A percentile compares a stretch with the other conserved stretches of the same genome.
phyloP scores from a whole-genome alignment of 106 monocot genomes.

The Dioscorea dumetorum region DNA sequence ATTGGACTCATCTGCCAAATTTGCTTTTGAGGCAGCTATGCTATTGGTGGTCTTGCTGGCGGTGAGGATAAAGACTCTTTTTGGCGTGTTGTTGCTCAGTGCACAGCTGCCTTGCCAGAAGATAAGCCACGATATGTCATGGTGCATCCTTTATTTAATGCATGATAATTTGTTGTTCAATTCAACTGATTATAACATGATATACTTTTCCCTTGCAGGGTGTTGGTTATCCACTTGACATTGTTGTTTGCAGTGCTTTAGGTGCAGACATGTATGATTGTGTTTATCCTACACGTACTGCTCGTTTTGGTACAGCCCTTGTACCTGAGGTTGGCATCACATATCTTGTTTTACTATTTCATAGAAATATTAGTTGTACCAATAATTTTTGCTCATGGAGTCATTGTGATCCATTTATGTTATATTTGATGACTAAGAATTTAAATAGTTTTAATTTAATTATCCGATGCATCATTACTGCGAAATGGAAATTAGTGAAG shows the following conservation, averaged over 20 bases:
- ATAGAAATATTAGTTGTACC: too few relatives aligned
- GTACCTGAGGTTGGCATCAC: constrained; percentile 68
- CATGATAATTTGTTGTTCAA: too few relatives aligned
- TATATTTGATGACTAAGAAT: too few relatives aligned
- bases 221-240: constrained; percentile 99
- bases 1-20: constrained; percentile 3
- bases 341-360: too few relatives aligned
- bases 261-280: constrained; percentile 99
- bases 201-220: constrained; percentile 45
- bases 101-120: constrained; percentile 87
- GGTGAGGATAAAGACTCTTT: constrained; percentile 99
- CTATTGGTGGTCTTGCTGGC: constrained; percentile 98
- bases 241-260: constrained; percentile 97
- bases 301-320: constrained; percentile 95
- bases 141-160: constrained; percentile 29
- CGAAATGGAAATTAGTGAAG: too few relatives aligned
- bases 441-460: too few relatives aligned
- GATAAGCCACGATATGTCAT: constrained; percentile 98
- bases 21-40: constrained; percentile 63
- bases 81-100: constrained; percentile 99
- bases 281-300: constrained; percentile 98
- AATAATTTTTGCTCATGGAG: too few relatives aligned
- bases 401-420: too few relatives aligned
- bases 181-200: too few relatives aligned
- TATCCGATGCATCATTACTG: too few relatives aligned